phyloP scores from a whole-genome alignment of 257 asterid species.

The Forsythia suspensa region DNA sequence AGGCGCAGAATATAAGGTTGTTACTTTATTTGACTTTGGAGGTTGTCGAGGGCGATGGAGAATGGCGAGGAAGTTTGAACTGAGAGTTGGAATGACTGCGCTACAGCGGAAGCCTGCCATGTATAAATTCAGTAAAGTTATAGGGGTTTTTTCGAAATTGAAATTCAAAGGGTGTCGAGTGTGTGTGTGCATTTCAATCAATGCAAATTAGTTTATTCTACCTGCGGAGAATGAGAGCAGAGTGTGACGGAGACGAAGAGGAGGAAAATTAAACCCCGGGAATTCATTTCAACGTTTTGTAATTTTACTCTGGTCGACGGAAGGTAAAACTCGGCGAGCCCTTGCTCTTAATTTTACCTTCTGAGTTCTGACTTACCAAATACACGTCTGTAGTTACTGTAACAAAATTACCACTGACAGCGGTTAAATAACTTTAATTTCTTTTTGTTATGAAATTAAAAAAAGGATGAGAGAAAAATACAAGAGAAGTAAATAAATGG shows the following conservation, averaged over 20 bases:
- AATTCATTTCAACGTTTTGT: slow-evolving; percentile 32
- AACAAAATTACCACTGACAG: too few species aligned
- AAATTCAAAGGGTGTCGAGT: slow-evolving; percentile 9
- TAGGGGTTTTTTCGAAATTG: background rate
- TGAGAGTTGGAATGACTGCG: slow-evolving; percentile 9
- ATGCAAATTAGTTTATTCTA: slow-evolving; percentile 7
- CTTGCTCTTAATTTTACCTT: background rate
- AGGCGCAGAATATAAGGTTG: background rate
- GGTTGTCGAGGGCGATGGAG: slow-evolving; percentile 55
- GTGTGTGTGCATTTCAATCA: slow-evolving; percentile 9
- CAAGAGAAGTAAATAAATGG: too few species aligned
- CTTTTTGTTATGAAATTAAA: too few species aligned
- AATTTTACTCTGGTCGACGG: background rate
- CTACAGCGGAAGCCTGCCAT: slow-evolving; percentile 31
- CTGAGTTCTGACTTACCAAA: too few species aligned
- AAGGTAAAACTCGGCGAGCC: background rate
- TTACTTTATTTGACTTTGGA: slow-evolving; percentile 65
- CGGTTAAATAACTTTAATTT: too few species aligned
- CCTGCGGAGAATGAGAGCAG: slow-evolving; percentile 41
- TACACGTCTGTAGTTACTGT: too few species aligned
- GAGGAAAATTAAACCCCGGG: slow-evolving; percentile 20
- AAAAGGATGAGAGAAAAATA: too few species aligned
- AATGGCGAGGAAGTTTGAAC: slow-evolving; percentile 48
- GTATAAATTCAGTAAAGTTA: background rate
- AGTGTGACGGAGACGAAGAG: slow-evolving; percentile 34